These are phyloP conservation scores for Botrytis fragariae DNA, from an alignment of 2,329 filamentous ascomycete species.

Conservation along the genomic window DNA sequence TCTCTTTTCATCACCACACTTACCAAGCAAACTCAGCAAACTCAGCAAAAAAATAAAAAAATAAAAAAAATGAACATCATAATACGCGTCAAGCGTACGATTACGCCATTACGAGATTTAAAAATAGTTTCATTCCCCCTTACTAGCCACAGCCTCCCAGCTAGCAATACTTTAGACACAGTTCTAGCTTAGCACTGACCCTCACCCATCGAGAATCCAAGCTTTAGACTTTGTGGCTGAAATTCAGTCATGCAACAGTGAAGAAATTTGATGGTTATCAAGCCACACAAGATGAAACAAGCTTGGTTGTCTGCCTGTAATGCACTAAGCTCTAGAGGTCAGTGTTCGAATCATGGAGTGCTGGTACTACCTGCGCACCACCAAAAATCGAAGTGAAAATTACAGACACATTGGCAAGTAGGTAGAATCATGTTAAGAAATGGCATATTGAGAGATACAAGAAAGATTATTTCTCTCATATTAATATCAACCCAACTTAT, in stretches of 20 bases:
- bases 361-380: not conserved
- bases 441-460: not conserved
- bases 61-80: too few relatives aligned
- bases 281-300: not conserved
- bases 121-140: not conserved
- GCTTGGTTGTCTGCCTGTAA: not conserved
- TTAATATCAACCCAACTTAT: constrained; percentile 6
- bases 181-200: not conserved
- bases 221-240: not conserved
- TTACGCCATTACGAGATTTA: not conserved
- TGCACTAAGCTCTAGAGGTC: not conserved
- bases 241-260: not conserved
- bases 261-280: not conserved
- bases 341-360: not conserved
- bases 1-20: not conserved
- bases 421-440: not conserved
- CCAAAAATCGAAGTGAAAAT: not conserved
- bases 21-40: not conserved
- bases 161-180: not conserved
- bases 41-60: too few relatives aligned
- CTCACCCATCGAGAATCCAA: not conserved
- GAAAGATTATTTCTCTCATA: not conserved
- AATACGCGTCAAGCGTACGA: not conserved
- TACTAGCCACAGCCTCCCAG: not conserved
- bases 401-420: not conserved